Conservation (phyloP, 177 flowering plant species). For the Vitis hybrid region DNA sequence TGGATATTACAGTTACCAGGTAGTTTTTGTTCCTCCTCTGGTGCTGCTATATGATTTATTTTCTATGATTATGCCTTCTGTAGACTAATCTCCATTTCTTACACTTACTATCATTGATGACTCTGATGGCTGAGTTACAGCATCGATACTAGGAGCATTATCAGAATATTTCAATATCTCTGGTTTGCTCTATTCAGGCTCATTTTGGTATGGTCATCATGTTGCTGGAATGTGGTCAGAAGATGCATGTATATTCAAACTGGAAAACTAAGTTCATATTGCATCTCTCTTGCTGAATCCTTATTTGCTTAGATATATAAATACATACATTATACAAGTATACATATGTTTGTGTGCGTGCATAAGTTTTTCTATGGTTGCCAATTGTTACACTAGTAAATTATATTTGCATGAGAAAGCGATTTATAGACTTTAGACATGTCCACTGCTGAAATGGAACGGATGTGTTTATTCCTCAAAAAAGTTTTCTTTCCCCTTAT, state of each 20-base stretch:
- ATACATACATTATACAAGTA: neutral
- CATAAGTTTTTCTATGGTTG: neutral
- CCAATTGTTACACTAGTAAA: neutral
- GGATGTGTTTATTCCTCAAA: neutral
- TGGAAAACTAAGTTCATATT: neutral
- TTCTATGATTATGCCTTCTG: neutral
- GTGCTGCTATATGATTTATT: neutral
- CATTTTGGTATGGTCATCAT: neutral
- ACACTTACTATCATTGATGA: neutral
- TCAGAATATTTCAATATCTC: neutral
- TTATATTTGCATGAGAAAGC: neutral
- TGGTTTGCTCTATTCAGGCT: neutral
- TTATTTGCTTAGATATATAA: neutral
- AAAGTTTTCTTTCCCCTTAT: neutral
- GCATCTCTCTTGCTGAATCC: neutral
- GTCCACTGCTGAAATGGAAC: neutral
- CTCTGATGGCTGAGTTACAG: neutral
- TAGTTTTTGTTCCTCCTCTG: slow-evolving; percentile 20
- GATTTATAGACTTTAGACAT: neutral
- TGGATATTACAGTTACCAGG: slow-evolving; percentile 99
- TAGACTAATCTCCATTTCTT: neutral
- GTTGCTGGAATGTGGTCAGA: neutral
- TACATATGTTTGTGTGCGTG: too few species aligned
- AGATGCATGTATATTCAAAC: neutral
- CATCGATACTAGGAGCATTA: neutral